These are phyloP conservation scores for Pseudoscleropodium purum DNA, from an alignment of 225 moss, liverwort and hornwort species.

Conservation along the genomic window DNA sequence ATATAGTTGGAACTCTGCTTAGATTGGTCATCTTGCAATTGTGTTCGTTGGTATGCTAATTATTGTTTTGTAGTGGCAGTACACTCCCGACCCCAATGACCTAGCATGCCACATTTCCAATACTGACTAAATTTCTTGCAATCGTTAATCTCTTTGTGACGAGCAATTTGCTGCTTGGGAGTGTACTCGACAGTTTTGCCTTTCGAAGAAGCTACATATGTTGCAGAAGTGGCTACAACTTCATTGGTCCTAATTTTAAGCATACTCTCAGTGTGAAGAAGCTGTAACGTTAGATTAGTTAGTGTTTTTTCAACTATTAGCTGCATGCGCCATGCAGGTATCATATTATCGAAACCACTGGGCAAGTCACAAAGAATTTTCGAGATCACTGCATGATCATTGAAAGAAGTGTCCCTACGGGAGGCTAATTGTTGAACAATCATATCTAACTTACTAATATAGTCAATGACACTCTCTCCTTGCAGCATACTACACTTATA, in stretches of 20 bases:
- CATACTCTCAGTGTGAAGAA: not conserved
- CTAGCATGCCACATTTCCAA: not conserved
- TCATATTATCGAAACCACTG: not conserved
- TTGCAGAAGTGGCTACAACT: not conserved
- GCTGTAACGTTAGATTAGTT: rapidly evolving
- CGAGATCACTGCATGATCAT: not conserved
- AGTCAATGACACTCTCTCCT: too few species aligned
- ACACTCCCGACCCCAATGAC: not conserved
- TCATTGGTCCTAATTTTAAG: not conserved
- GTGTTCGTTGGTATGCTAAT: not conserved
- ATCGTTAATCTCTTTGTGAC: not conserved
- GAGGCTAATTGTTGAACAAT: too few species aligned
- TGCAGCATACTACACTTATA: too few species aligned
- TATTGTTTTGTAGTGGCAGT: rapidly evolving
- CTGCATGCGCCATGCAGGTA: not conserved
- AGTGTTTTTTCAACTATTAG: rapidly evolving
- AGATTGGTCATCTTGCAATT: not conserved
- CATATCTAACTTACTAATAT: too few species aligned
- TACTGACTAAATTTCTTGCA: rapidly evolving
- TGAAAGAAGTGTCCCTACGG: not conserved
- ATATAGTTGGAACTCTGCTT: not conserved
- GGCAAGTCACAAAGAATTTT: not conserved
- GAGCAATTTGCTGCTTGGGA: too few species aligned
- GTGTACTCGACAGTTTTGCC: not conserved
- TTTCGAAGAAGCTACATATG: not conserved